A percentile compares a stretch with the other conserved stretches of the same genome.
Conservation (phyloP, 176 grass and related monocot genomes). For the Triticum timopheevii region DNA sequence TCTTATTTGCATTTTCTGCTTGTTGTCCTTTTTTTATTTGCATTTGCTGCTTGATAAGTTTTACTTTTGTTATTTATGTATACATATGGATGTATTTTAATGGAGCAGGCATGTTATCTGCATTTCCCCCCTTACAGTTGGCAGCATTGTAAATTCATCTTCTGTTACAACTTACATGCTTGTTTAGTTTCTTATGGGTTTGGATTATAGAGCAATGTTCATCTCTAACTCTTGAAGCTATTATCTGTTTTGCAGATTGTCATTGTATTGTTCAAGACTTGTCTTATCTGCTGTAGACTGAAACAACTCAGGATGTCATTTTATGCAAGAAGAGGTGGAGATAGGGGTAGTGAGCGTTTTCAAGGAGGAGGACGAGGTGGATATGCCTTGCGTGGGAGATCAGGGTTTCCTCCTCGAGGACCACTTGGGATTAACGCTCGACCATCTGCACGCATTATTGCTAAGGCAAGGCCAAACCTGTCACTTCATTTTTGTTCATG, state of each 20-base stretch:
- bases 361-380: constrained; percentile 67
- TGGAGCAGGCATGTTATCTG: background rate
- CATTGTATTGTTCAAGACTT: constrained; percentile 9
- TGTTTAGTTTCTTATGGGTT: constrained; percentile 14
- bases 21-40: background rate
- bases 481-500: constrained; percentile 64
- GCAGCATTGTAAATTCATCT: background rate
- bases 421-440: constrained; percentile 82
- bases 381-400: constrained; percentile 60
- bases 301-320: constrained; percentile 57
- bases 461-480: constrained; percentile 94
- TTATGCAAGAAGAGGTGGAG: constrained; percentile 63
- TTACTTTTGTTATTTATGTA: background rate
- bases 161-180: background rate
- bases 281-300: background rate
- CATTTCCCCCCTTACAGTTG: background rate
- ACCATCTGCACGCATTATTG: constrained; percentile 76
- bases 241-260: constrained; percentile 39
- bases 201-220: background rate
- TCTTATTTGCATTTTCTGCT: background rate
- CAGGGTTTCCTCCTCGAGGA: constrained; percentile 58
- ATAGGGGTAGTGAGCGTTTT: constrained; percentile 55
- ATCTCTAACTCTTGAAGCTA: background rate
- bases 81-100: background rate
- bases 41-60: background rate